Base-by-base conservation (phyloP, 768 basidiomycete species). In the Gloeophyllum trabeum region DNA sequence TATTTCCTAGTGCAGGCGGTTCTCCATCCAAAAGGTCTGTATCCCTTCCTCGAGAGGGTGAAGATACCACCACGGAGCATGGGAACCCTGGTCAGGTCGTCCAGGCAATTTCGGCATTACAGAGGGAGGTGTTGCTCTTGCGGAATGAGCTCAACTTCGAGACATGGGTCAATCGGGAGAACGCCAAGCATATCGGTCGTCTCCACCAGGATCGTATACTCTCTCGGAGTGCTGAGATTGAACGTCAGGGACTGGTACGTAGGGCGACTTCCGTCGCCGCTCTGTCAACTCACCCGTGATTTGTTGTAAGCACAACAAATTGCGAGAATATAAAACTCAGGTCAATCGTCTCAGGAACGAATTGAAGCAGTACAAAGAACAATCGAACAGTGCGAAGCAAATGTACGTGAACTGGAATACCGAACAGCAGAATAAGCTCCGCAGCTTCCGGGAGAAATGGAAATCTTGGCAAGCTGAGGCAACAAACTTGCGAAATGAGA, bases 101-200 rank as follows among this genome's bases (percentile, higher is more conserved):
- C n/a, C 71, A 77, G 42, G 79, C 77, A 6, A 76, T 91, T 23
- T 71, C 79, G 12, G 69, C 64, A 4, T 63, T 92, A 44, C 89
- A 92, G 57, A 69, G 81, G 35, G 85, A 91, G 52, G 68, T 84
- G 1, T 58, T 89, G 2, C 58, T 89, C 22, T 64, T 91, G 22
- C 69, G 81, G 39, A 87, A 79, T 54, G 87, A 91, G 48, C 73
- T 91, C 32, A 87, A 88, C 54, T 87, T 90, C 46, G 84, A 91
- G 61, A 65, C 81, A 20, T 92, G 87, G 84, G 63, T 84, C 32
- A 79, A 84, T 44, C 69, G 84, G 48, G 80, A 89, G 59, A 87
- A 88, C 45, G 71, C 82, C 40, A 76, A 78, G 54, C 85, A 90
- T 52, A 82, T 92, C 39, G 84, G 81, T n/a, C 71, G 80, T 30